Evolutionary conservation across 106 monocot species (phyloP).

Genomic region (Allium sativum): DNA sequence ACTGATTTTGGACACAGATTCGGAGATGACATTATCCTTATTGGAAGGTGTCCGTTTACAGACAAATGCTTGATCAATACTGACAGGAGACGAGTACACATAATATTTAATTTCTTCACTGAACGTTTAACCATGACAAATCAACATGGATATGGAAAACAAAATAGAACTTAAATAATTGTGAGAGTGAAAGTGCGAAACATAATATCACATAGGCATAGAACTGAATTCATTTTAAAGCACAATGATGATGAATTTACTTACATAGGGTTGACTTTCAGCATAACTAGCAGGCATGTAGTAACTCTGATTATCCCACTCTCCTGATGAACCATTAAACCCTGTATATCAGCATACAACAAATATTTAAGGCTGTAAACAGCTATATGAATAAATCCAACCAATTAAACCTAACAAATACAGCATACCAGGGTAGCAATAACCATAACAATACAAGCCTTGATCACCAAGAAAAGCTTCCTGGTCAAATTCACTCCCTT

Average conservation of each 20-base stretch:
- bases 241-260: constrained; percentile 7
- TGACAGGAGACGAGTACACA: constrained; percentile 5
- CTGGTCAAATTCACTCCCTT: constrained; percentile 54
- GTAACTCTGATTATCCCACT: constrained; percentile 42
- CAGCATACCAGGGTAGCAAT: constrained; percentile 70
- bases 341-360: constrained; percentile 8
- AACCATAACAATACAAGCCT: constrained; percentile 56
- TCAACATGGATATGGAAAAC: no score
- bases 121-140: no score
- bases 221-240: not conserved
- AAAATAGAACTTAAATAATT: not conserved
- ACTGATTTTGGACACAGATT: no score
- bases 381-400: not conserved
- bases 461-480: constrained; percentile 32
- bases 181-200: no score
- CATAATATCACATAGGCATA: not conserved
- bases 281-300: constrained; percentile 24
- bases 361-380: not conserved
- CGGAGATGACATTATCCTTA: no score
- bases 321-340: constrained; percentile 19
- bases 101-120: not conserved
- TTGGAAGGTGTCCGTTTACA: no score
- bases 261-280: constrained; percentile 48
- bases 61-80: constrained; percentile 15
- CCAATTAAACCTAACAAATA: not conserved